A percentile compares a stretch with the other conserved stretches of the same genome.
These are phyloP conservation scores for Arthrobotrys megalospora DNA, from an alignment of 2,329 filamentous ascomycete genomes.

Conservation along the genomic window DNA sequence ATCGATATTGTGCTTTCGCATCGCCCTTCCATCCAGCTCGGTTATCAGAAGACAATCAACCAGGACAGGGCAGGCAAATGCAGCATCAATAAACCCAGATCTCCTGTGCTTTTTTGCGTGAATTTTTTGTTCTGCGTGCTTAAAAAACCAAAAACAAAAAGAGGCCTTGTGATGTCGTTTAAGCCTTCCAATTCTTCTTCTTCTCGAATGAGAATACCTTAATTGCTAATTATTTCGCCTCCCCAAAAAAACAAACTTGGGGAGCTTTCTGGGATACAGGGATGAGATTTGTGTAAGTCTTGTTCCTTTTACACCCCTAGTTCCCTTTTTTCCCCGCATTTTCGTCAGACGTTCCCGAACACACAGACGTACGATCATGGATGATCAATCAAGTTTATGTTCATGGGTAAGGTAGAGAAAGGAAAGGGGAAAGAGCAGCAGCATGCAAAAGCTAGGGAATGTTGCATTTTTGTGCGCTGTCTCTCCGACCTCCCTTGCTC, in stretches of 20 bases:
- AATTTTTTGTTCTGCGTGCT: conserved; percentile 27
- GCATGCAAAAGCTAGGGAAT: conserved; percentile 33
- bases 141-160: not conserved
- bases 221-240: conserved; percentile 27
- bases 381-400: conserved; percentile 25
- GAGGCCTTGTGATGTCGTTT: conserved; percentile 28
- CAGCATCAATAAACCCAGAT: conserved; percentile 3
- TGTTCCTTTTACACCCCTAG: conserved; percentile 21
- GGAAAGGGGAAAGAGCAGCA: not conserved
- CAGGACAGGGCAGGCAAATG: conserved; percentile 25
- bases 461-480: conserved; percentile 58
- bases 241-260: conserved; percentile 29
- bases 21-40: conserved; percentile 22
- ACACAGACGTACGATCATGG: conserved; percentile 43
- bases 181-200: conserved; percentile 9
- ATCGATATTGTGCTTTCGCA: conserved; percentile 21
- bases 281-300: conserved; percentile 61
- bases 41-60: conserved; percentile 38
- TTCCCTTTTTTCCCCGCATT: conserved; percentile 57
- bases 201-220: conserved; percentile 27
- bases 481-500: conserved; percentile 21
- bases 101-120: conserved; percentile 30
- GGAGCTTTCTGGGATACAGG: conserved; percentile 38
- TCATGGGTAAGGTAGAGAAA: conserved; percentile 13
- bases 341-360: conserved; percentile 61